Evolutionary conservation across 2,329 filamentous ascomycete species (phyloP).

Genomic region (Verticillium albo-atrum): DNA sequence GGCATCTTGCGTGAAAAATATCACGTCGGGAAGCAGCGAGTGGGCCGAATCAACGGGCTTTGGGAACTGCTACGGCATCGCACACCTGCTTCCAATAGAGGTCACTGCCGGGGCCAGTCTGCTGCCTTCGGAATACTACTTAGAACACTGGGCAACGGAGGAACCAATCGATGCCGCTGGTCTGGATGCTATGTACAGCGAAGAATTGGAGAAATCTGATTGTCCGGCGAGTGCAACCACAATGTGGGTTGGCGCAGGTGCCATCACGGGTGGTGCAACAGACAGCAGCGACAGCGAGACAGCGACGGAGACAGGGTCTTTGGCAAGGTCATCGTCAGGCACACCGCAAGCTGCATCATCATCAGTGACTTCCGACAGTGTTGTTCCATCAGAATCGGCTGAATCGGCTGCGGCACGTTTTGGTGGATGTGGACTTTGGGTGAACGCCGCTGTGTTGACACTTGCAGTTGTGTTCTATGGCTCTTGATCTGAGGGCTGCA

Average conservation of each 20-base stretch:
- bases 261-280: neutral
- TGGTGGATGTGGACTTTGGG: neutral
- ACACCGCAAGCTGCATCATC: neutral
- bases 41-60: neutral
- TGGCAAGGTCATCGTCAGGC: neutral
- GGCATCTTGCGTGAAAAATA: constrained; percentile 7
- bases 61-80: constrained; percentile 7
- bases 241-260: neutral
- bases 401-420: neutral
- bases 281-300: neutral
- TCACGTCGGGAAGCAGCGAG: constrained; percentile 1
- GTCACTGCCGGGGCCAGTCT: constrained; percentile 8
- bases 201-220: neutral
- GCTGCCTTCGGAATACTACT: neutral
- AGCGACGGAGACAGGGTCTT: neutral
- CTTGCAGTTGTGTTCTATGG: neutral
- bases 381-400: neutral
- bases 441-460: neutral
- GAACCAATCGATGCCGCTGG: neutral
- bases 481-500: no score
- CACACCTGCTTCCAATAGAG: constrained; percentile 8
- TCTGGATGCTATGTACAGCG: neutral
- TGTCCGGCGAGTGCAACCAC: neutral
- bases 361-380: neutral
- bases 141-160: neutral